Evolutionary conservation across 148 eudicot species (phyloP), one percentile per base, ranked within the genome.

Genomic region (Camellia sinensis): DNA sequence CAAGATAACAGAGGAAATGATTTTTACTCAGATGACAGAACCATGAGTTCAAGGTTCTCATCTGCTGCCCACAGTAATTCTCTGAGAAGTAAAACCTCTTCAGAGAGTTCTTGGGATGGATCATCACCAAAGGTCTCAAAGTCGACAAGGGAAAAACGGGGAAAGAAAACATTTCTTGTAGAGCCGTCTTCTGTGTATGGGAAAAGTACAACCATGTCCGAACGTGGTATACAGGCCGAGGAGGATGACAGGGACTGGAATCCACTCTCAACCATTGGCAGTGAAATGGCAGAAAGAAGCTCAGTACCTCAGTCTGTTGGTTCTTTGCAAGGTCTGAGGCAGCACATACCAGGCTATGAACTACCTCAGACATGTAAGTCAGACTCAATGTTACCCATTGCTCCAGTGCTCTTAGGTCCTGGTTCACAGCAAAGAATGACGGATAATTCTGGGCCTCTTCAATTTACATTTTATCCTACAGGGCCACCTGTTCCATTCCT

Each of bases 401-500:
- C 87, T 63, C 91, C 97, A 6, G 81, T 93, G 87, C 67, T 88
- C 53, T 54, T 90, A 15, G 86, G 85, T 60, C 87, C 89, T 79
- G 86, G 86, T 45, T 87, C 97, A 6, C 87, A 75, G 57, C 94
- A 91, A 80, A 82, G 90, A 74, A 84, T 22, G 77, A 67, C 62
- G 71, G 92, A 91, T 78, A 85, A 86, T 82, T 85, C 93, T 73
- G 91, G 92, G 76, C 78, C 80, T 37, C 82, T 83, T 43, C 83
- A 88, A 37, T 65, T 70, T 60, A 80, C 89, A 73, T 95, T 95
- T 81, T 92, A 88, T 83, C 97, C 97, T 7, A 85, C 97, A 10
- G 98, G 98, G 22, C 97, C 98, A 46, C 98, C 97, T 8, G 94
- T 95, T 69, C 97, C 97, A 4, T 93, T 93, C 80, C 59, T 95